A percentile compares a stretch with the other conserved stretches of the same genome.
These are phyloP conservation scores for Cercophora newfieldiana DNA, from an alignment of 495 filamentous ascomycete genomes.

Conservation along the genomic window DNA sequence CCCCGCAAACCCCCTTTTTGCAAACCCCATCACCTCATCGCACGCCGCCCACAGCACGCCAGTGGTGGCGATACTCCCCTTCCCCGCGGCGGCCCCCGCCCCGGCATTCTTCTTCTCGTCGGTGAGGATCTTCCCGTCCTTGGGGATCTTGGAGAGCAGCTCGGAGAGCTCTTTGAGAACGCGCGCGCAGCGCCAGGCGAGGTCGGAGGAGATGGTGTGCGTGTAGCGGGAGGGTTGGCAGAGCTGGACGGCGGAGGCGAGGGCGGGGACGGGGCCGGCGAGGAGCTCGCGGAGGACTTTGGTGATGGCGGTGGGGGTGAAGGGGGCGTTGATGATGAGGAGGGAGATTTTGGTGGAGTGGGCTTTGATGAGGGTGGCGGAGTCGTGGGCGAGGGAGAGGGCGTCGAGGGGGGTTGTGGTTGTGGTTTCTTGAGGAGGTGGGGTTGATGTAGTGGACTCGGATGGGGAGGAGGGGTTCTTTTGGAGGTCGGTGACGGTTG, in stretches of 20 bases:
- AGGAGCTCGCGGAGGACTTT: conserved; percentile 66
- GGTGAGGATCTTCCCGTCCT: conserved; percentile 46
- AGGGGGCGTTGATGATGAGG: conserved; percentile 78
- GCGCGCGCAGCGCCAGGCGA: conserved; percentile 45
- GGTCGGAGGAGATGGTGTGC: conserved; percentile 56
- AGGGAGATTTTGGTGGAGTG: conserved; percentile 86
- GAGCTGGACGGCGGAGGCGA: conserved; percentile 67
- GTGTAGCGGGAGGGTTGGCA: conserved; percentile 61
- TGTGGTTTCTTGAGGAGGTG: conserved; percentile 3
- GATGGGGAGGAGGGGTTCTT: conserved; percentile 5
- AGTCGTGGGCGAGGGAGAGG: conserved; percentile 60
- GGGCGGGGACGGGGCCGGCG: conserved; percentile 64
- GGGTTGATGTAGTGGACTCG: neutral
- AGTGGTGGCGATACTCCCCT: conserved; percentile 59
- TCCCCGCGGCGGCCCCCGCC: conserved; percentile 35
- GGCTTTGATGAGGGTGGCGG: conserved; percentile 67
- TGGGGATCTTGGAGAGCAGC: conserved; percentile 47
- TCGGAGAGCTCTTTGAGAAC: conserved; percentile 49
- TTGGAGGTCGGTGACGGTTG: conserved; percentile 30
- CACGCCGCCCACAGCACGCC: conserved; percentile 70
- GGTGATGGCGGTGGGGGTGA: conserved; percentile 71
- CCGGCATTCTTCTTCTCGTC: conserved; percentile 45
- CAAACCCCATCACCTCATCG: conserved; percentile 64
- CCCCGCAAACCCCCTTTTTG: conserved; percentile 63
- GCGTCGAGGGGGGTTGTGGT: conserved; percentile 39